Evolutionary conservation across 2,329 filamentous ascomycete species (phyloP).

Genomic region (Tolypocladium ophioglossoides): DNA sequence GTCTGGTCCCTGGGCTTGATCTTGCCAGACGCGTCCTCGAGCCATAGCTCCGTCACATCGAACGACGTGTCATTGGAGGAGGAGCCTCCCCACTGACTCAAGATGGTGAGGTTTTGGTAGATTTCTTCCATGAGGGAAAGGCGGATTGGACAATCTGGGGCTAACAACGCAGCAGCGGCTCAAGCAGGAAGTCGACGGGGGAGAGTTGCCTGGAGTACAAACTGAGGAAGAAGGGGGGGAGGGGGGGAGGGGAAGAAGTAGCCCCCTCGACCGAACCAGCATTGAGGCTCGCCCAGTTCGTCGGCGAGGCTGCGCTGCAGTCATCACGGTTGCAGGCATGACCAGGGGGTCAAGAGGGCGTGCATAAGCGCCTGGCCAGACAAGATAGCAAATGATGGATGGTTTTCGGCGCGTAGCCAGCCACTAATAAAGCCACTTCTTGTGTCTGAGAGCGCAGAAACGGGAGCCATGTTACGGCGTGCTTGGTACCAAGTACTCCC

Average conservation of each 20-base stretch:
- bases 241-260: neutral
- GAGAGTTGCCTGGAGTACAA: neutral
- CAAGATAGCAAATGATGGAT: neutral
- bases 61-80: slow-evolving; percentile 10
- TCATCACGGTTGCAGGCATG: neutral
- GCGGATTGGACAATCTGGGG: neutral
- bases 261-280: neutral
- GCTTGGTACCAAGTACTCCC: too few relatives aligned
- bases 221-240: neutral
- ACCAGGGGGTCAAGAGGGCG: neutral
- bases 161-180: neutral
- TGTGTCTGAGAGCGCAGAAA: neutral
- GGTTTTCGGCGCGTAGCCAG: neutral
- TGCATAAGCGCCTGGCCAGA: neutral
- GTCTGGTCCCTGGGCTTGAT: slow-evolving; percentile 5
- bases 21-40: slow-evolving; percentile 8
- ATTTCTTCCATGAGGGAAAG: slow-evolving; percentile 18
- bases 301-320: neutral
- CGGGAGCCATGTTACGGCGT: neutral
- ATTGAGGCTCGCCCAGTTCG: neutral
- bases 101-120: slow-evolving; percentile 17
- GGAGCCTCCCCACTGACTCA: slow-evolving; percentile 11
- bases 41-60: slow-evolving; percentile 19
- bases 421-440: neutral
- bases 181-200: neutral